Conservation (phyloP, 192 early-diverging fungal species). For the Mortierella hygrophila region DNA sequence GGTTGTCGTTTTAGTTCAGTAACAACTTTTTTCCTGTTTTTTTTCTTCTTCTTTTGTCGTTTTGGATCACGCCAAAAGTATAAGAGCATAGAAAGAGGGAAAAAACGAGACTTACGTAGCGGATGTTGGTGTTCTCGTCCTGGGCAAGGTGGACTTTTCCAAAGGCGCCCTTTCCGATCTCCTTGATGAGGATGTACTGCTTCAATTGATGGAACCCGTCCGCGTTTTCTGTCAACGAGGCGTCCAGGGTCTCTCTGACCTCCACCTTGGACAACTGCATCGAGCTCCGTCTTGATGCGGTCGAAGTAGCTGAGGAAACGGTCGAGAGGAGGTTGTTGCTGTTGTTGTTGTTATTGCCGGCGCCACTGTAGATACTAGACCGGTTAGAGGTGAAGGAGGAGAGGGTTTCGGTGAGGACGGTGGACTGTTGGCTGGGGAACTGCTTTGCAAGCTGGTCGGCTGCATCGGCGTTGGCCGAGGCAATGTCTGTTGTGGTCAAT, state of each 20-base stretch:
- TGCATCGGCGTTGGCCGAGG: not conserved
- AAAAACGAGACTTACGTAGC: conserved; percentile 66
- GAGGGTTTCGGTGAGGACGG: conserved; percentile 44
- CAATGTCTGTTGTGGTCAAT: conserved; percentile 6
- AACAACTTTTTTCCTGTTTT: not conserved
- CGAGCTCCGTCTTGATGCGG: conserved; percentile 38
- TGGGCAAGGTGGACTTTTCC: conserved; percentile 87
- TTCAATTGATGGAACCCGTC: conserved; percentile 84
- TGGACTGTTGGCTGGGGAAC: conserved; percentile 12
- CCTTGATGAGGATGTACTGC: conserved; percentile 82
- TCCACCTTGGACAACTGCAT: conserved; percentile 31
- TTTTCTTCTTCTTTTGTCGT: not conserved
- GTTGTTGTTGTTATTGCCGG: conserved; percentile 13
- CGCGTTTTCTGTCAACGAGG: conserved; percentile 75
- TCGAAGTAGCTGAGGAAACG: conserved; percentile 25
- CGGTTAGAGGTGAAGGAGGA: conserved; percentile 38
- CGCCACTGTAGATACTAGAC: conserved; percentile 12
- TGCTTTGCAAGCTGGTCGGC: not conserved
- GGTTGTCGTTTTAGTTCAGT: not conserved
- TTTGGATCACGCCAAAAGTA: not conserved
- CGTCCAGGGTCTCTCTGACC: conserved; percentile 55
- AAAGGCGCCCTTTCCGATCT: conserved; percentile 90
- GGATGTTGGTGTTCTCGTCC: conserved; percentile 62
- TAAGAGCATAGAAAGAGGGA: not conserved
- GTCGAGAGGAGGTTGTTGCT: conserved; percentile 33